Evolutionary conservation across 768 basidiomycete species (phyloP), one percentile per base, ranked within the genome.

Genomic region (Psilocybe tampanensis): DNA sequence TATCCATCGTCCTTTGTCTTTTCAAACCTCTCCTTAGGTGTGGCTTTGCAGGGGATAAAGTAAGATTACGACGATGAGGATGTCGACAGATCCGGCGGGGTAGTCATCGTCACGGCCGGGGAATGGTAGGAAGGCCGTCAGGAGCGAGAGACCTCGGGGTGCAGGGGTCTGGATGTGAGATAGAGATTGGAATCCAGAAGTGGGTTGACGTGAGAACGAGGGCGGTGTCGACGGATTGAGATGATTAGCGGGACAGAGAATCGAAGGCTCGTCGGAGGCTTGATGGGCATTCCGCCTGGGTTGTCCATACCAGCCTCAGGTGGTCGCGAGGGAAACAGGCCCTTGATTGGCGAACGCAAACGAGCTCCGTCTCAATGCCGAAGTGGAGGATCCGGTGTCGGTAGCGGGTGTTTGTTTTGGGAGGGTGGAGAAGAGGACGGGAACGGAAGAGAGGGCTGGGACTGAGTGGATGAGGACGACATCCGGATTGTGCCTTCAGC

Each of bases 401-500:
- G 48, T 41, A 49, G 47, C 22, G 26, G 32, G 39, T 22, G 24
- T 36, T 6, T 24, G 26, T 11, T 49, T 12, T 22, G 44, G 24
- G 0, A 13, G 48, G n/a, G n/a, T n/a, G n/a, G n/a, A n/a, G n/a
- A n/a, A n/a, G n/a, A n/a, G n/a, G n/a, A n/a, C 32, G 36, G 41
- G 24, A 47, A 51, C 3, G 48, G 49, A 17, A 58, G 33, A 5
- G 39, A 19, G 17, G 43, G 54, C 8, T 50, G 43, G 3, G 34
- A 23, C 41, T 19, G 26, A 33, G 43, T n/a, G 29, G 21, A 55
- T 21, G 61, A 56, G 2, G 59, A 44, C 9, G 75, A 69, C 15
- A 68, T 69, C 23, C 80, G 75, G 13, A 79, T 71, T 29, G 80
- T 79, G 4, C 78, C 77, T 21, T 76, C 73, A 4, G 70, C 58